These are phyloP conservation scores for Albifimbria verrucaria DNA, from an alignment of 2,329 filamentous ascomycete genomes.

Conservation along the genomic window DNA sequence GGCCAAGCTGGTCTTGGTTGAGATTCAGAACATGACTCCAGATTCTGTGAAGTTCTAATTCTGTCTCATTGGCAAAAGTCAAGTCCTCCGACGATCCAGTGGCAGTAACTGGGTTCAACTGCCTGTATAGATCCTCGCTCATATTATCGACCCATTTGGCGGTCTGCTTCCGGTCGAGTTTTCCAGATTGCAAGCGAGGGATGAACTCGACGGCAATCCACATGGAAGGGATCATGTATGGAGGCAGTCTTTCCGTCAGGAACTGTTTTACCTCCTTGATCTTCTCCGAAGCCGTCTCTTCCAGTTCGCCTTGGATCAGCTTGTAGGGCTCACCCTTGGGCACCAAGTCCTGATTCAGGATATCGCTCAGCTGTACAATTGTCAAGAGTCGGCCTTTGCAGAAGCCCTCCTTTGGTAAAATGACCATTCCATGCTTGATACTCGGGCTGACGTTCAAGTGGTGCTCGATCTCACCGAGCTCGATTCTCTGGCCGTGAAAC, in stretches of 20 bases:
- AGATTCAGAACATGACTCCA: slow-evolving; percentile 14
- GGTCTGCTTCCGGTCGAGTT: slow-evolving; percentile 13
- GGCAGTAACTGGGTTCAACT: slow-evolving; percentile 4
- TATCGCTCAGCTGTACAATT: slow-evolving; percentile 10
- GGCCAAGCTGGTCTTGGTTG: slow-evolving; percentile 14
- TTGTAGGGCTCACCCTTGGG: slow-evolving; percentile 6
- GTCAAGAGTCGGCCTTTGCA: slow-evolving; percentile 13
- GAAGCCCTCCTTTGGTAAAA: slow-evolving; percentile 11
- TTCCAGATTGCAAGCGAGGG: slow-evolving; percentile 15
- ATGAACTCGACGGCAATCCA: slow-evolving; percentile 16
- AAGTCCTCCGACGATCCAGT: background rate
- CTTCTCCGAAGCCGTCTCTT: background rate
- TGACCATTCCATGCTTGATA: slow-evolving; percentile 19
- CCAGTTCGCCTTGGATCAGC: slow-evolving; percentile 7
- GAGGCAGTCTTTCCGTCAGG: slow-evolving; percentile 12
- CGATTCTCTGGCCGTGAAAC: slow-evolving; percentile 29
- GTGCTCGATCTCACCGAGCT: slow-evolving; percentile 28
- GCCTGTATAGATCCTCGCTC: slow-evolving; percentile 1
- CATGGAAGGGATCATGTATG: slow-evolving; percentile 18
- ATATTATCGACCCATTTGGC: slow-evolving; percentile 1
- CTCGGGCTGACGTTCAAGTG: slow-evolving; percentile 15
- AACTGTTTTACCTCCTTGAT: slow-evolving; percentile 11
- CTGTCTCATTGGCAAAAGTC: slow-evolving; percentile 4
- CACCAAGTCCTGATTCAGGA: background rate
- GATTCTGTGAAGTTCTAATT: background rate